Percentiles rank a stretch among this genome's conserved stretches.
phyloP scores from a whole-genome alignment of 2,329 filamentous ascomycete genomes.

The Bipolaris oryzae region DNA sequence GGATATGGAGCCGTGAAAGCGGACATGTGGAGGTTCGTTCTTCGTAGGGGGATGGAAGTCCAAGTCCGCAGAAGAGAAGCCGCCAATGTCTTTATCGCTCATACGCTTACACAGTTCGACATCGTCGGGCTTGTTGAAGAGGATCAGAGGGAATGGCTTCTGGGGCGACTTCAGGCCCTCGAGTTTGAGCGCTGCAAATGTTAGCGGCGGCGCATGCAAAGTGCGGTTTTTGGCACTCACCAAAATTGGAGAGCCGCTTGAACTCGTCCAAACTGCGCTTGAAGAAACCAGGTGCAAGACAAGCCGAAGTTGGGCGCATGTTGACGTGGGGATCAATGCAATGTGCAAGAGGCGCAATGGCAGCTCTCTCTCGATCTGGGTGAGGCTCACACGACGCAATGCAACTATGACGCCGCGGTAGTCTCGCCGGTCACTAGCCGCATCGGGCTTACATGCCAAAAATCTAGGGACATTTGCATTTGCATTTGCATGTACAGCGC shows the following conservation, averaged over 20 bases:
- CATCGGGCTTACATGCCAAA: conserved; percentile 22
- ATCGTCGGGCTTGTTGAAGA: conserved; percentile 61
- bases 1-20: conserved; percentile 88
- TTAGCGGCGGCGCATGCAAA: conserved; percentile 36
- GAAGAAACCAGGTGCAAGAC: conserved; percentile 58
- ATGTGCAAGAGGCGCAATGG: conserved; percentile 10
- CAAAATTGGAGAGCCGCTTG: conserved; percentile 61
- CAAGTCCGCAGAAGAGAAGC: conserved; percentile 76
- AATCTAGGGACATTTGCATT: conserved; percentile 20
- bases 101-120: conserved; percentile 70
- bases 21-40: conserved; percentile 68
- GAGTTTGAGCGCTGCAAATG: conserved; percentile 65
- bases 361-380: conserved; percentile 6
- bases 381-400: conserved; percentile 16
- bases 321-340: conserved; percentile 8
- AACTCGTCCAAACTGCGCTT: conserved; percentile 65
- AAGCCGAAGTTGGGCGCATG: conserved; percentile 48
- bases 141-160: conserved; percentile 67
- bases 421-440: conserved; percentile 25
- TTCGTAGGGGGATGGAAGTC: conserved; percentile 62
- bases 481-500: conserved; percentile 5
- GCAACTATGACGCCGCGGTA: conserved; percentile 24
- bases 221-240: conserved; percentile 48
- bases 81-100: conserved; percentile 85
- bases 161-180: conserved; percentile 71